These are phyloP conservation scores for Rhazya stricta DNA, from an alignment of 257 asterid species.

Conservation along the genomic window DNA sequence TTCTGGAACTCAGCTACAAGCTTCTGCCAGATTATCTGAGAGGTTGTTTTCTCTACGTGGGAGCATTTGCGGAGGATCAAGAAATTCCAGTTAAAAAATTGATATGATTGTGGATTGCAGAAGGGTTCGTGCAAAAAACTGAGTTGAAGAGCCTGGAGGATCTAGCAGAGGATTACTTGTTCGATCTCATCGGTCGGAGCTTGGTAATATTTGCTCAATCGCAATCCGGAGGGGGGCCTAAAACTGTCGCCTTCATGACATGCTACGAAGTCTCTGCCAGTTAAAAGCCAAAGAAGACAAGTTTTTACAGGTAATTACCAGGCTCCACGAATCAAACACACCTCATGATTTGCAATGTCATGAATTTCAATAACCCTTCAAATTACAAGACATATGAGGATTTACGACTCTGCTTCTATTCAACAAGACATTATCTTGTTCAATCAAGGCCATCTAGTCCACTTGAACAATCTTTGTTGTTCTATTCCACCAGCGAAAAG, in stretches of 20 bases:
- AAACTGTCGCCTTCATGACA: background rate
- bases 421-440: background rate
- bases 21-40: background rate
- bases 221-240: background rate
- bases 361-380: background rate
- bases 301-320: background rate
- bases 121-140: background rate
- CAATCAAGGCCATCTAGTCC: background rate
- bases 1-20: background rate
- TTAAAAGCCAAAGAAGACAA: conserved; percentile 4
- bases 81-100: background rate
- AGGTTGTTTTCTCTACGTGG: background rate
- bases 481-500: background rate
- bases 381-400: background rate
- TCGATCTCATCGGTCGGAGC: background rate
- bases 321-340: background rate
- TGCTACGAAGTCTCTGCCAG: background rate
- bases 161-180: background rate
- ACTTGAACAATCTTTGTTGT: background rate
- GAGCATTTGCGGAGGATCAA: background rate
- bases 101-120: background rate
- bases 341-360: background rate
- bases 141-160: background rate
- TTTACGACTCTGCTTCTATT: background rate
- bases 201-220: background rate